These are phyloP conservation scores for Rhynchospora tenuis DNA, from an alignment of 176 grass and related monocot genomes.

Conservation along the genomic window DNA sequence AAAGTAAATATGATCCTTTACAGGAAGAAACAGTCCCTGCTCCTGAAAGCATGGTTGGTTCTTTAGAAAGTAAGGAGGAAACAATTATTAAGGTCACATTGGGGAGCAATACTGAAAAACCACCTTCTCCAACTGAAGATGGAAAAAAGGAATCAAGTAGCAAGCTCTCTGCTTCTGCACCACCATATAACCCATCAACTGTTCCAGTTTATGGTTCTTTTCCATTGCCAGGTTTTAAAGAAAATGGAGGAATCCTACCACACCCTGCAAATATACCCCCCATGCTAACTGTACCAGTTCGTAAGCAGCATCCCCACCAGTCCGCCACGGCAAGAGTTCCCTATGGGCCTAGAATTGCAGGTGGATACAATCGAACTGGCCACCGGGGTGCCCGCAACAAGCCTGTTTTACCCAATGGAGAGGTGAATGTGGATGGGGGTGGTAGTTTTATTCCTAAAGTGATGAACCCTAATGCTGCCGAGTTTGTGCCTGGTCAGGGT, in stretches of 20 bases:
- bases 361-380: slow-evolving; percentile 82
- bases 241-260: slow-evolving; percentile 88
- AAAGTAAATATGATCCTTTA: slow-evolving; percentile 30
- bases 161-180: slow-evolving; percentile 82
- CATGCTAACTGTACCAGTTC: slow-evolving; percentile 70
- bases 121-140: slow-evolving; percentile 47
- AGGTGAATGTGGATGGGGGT: slow-evolving; percentile 49
- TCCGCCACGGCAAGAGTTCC: slow-evolving; percentile 94
- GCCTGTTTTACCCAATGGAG: slow-evolving; percentile 55
- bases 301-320: slow-evolving; percentile 81
- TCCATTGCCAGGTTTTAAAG: slow-evolving; percentile 71
- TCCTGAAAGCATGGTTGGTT: slow-evolving; percentile 42
- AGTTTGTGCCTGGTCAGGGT: slow-evolving; percentile 80
- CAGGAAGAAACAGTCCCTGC: slow-evolving; percentile 35
- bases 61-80: slow-evolving; percentile 57
- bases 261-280: slow-evolving; percentile 71
- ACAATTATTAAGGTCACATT: slow-evolving; percentile 43
- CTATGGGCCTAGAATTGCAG: slow-evolving; percentile 87
- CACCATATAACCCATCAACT: slow-evolving; percentile 86
- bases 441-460: slow-evolving; percentile 36
- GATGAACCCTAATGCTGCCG: slow-evolving; percentile 89
- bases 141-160: slow-evolving; percentile 55
- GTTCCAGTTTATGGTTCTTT: slow-evolving; percentile 86
- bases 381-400: slow-evolving; percentile 71
- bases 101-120: slow-evolving; percentile 69